Conservation (phyloP, 345 rosid genomes). For the Salix udensis region DNA sequence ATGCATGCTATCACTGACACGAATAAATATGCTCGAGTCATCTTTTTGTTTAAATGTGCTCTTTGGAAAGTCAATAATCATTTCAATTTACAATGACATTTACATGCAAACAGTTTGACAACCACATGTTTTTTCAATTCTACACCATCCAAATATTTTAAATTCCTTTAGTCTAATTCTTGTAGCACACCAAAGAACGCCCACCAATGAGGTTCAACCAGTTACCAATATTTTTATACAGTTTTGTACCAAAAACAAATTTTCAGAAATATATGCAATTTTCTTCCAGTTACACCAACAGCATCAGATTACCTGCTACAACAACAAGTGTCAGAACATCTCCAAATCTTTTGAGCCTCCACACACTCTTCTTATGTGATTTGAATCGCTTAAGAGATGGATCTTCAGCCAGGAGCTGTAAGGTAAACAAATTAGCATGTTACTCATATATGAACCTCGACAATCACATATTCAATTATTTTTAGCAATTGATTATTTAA, state of each 20-base stretch:
- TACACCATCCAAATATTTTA: neutral
- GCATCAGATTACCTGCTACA: conserved; percentile 58
- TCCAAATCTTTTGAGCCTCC: conserved; percentile 54
- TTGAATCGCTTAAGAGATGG: conserved; percentile 68
- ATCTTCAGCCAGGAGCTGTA: conserved; percentile 83
- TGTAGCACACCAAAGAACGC: neutral
- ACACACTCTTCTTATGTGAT: conserved; percentile 64
- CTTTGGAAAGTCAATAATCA: neutral
- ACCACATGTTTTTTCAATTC: neutral
- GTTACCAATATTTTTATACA: too few relatives aligned
- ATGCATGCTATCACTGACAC: neutral
- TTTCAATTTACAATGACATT: neutral
- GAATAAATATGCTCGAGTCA: neutral
- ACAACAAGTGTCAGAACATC: conserved; percentile 80
- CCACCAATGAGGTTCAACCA: neutral
- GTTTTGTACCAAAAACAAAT: neutral
- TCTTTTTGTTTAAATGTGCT: neutral
- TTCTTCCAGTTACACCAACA: neutral
- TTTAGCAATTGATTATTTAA: neutral
- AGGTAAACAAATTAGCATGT: neutral
- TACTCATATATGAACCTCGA: neutral
- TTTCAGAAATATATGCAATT: neutral
- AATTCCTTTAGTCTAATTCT: neutral
- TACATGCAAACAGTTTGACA: neutral
- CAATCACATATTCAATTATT: neutral